Evolutionary conservation across 805 yeast genomes (phyloP), one percentile per base, ranked within the genome.

Genomic region (Saccharomycopsis sp.): DNA sequence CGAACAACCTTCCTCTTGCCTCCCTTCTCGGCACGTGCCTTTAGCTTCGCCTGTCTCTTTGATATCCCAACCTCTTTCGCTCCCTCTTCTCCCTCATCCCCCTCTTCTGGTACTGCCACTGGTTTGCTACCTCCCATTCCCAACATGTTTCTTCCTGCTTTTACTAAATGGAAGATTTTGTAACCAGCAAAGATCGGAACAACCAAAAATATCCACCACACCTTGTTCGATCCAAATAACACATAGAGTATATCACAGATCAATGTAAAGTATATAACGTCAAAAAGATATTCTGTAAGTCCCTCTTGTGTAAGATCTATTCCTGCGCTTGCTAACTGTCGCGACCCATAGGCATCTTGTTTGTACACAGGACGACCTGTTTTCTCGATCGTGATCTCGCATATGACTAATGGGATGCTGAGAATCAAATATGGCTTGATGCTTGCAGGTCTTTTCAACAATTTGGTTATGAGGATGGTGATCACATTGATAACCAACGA

Each of bases 271-370:
- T 87, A 87, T 60, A 87, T 72, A 12, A 86, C 69, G 66, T 87
- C 94, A 67, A 84, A 84, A 75, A 86, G 72, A 73, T 84, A 86
- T 69, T 87, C 93, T 44, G 84, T 84, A 47, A 87, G 73, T 0
- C 94, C 94, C 2, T 70, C 67, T 60, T 81, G 87, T 57, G 70
- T 70, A 59, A 87, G 75, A 65, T 87, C 88, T 34, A 78, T 80
- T 1, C 92, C 93, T 1, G 87, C 69, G 12, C 69, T 71, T 2
- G 78, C 67, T 53, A 86, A 72, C 56, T 76, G 75, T 1, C 78
- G 78, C 52, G 78, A 78, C 1, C 64, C 67, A 15, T 74, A 17
- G 2, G 51, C 59, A 49, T 49, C 29, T 7, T 52, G 15, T 19
- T 52, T 71, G 66, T 73, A 85, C 35, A 61, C 70, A 1, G 93